Base-by-base conservation (phyloP, 768 basidiomycete species). In the Chalciporus sphaerocephalus region DNA sequence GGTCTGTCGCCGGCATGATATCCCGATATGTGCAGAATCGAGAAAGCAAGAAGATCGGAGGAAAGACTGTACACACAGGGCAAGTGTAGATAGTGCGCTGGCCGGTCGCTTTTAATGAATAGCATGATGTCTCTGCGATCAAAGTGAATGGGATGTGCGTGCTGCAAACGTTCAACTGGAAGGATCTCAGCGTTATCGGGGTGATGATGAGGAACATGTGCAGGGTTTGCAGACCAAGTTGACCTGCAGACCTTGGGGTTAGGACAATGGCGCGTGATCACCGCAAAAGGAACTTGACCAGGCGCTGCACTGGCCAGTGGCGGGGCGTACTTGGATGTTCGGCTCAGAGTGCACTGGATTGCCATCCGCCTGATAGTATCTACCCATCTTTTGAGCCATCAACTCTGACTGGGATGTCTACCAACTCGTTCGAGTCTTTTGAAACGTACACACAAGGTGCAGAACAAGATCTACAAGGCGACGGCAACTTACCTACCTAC, bases 401-500 rank as follows among this genome's bases (percentile, higher is more conserved):
- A 11, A 15, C n/a, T 21, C 39, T 30, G 24, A 27, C 36, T 33
- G 20, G 40, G 34, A 62, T 62, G 57, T 48, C 60, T 22, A 25
- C 17, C 10, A 51, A 62, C 35, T 46, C 64, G 11, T 42, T 27
- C 35, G 54, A 55, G 16, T 50, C 60, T n/a, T 65, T 50, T 28
- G 54, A 65, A 40, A 42, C 48, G 0, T 65, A 67, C 30, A 55
- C 40, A 17, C 55, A 55, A 5, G 63, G 24, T n/a, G 65, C 68
- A 4, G 75, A 78, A 44, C 69, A 70, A 44, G 75, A 75, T 54
- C 51, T 60, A 30, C 55, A 59, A 23, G 74, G 68, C 18, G 69
- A 67, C 21, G 79, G 81, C 45, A 80, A 77, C 33, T 73, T 90
- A 7, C 89, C 89, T 15, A 83, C 83, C 4, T 92, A 92, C 55